Evolutionary conservation across 257 asterid species (phyloP).

Genomic region (Nicotiana noctiflora): DNA sequence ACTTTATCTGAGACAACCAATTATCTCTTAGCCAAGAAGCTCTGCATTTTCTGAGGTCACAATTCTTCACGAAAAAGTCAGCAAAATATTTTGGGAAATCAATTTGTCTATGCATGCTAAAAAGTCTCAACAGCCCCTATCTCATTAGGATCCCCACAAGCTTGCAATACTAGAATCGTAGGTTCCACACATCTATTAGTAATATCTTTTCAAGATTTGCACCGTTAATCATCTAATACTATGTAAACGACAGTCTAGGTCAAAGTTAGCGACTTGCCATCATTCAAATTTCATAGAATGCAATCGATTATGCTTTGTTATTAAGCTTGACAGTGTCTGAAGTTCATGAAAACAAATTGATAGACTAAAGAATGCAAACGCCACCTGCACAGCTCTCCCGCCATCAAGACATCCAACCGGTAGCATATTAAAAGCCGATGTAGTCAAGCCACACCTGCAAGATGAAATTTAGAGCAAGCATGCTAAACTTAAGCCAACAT

Average conservation of each 20-base stretch:
- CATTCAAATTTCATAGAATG: background rate
- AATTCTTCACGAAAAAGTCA: background rate
- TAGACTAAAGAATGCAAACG: constrained; percentile 7
- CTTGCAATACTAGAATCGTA: background rate
- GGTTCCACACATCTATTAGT: background rate
- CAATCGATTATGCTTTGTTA: constrained; percentile 2
- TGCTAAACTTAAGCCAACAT: background rate
- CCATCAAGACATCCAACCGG: constrained; percentile 98
- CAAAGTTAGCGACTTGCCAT: background rate
- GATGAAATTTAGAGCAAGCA: constrained; percentile 13
- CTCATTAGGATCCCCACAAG: background rate
- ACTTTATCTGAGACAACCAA: background rate
- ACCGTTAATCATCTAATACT: background rate
- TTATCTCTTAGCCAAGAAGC: background rate
- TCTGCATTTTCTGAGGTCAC: background rate
- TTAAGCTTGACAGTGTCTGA: constrained; percentile 3
- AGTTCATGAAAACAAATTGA: background rate
- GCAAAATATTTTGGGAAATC: background rate
- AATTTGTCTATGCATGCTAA: background rate
- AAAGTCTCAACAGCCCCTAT: background rate
- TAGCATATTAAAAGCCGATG: constrained; percentile 90
- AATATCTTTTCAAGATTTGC: background rate
- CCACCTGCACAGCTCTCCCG: constrained; percentile 95
- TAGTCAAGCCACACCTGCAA: constrained; percentile 87
- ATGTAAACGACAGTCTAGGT: background rate